Base-by-base conservation (phyloP, 2,329 filamentous ascomycete species). In the Nigrospora sphaerica region DNA sequence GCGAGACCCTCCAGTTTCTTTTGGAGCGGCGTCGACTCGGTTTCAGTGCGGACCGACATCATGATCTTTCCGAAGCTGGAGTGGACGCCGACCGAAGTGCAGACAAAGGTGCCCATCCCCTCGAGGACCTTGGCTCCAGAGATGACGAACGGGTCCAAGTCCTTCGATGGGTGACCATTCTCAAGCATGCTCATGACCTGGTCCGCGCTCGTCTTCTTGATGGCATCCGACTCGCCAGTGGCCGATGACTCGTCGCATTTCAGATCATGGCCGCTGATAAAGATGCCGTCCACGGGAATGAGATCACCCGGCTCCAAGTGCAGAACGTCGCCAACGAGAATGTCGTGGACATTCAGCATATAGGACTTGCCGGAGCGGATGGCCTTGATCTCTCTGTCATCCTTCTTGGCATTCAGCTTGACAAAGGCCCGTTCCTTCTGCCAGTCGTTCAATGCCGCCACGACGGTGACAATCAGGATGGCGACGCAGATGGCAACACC, bases 241-340 rank as follows among this genome's bases (percentile, higher is more conserved):
- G 80, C 78, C 6, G 81, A 84, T 9, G 82, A 85, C 61, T 87
- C 83, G 55, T 86, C 83, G 53, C 81, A 86, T 57, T 80, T 82
- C 49, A 86, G 64, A 36, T 78, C 79, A 52, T 85, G 77, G 2
- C 82, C 81, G 12, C 71, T 67, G 51, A 86, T 79, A 48, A 85
- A 74, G 37, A 86, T 69, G 2, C 83, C 83, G 56, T 87, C 83
- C 3, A 80, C 81, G 0, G 83, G 81, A 39, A 85, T 72, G 39
- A 84, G 71, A 55, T 87, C 81, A 48, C 83, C 83, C 4, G 81
- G 79, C 54, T 85, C 80, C n/a, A 86, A 66, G 57, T 83, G 74
- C 16, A 86, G 65, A 11, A 86, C 71, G 56, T 86, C 83, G 32
- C 83, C 83, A 17, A 81, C 83, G 12, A 83, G 71, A 37, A 86